Evolutionary conservation across 202 grass and related monocot species (phyloP), one percentile per base, ranked within the genome.

Genomic region (Schoenoplectus tabernaemontani): DNA sequence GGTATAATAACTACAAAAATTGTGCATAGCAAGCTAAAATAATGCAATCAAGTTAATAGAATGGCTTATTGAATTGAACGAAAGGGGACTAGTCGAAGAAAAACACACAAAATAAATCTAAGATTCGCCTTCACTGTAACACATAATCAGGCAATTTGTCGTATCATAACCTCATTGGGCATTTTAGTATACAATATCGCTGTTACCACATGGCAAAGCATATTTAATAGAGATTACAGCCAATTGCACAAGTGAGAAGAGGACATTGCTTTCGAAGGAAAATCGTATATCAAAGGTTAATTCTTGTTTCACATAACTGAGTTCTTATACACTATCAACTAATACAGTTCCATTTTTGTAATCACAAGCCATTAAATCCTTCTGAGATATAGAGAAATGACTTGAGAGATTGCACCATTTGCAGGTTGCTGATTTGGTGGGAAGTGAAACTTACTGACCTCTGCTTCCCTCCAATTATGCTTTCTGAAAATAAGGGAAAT

Each of bases 241-340:
- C n/a, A n/a, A n/a, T n/a, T n/a, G n/a, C n/a, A n/a, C n/a, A n/a
- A n/a, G n/a, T n/a, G n/a, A n/a, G n/a, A n/a, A n/a, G n/a, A n/a
- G n/a, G n/a, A n/a, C n/a, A n/a, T n/a, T n/a, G n/a, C n/a, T n/a
- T n/a, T n/a, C n/a, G n/a, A n/a, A n/a, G n/a, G n/a, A n/a, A n/a
- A n/a, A n/a, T n/a, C n/a, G n/a, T n/a, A n/a, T n/a, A n/a, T n/a
- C n/a, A n/a, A n/a, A n/a, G n/a, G n/a, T n/a, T n/a, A n/a, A 64
- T n/a, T 38, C 39, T 44, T 20, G 39, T 28, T 71, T 13, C 42
- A 48, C n/a, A 37, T n/a, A n/a, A n/a, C n/a, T n/a, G 9, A 51
- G 44, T 51, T n/a, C 69, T 72, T 11, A 0, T 72, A 72, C 69
- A 73, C 69, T 73, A 32, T 73, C 26, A n/a, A 73, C 69, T 73